These are phyloP conservation scores for Talaromyces sp. DNA, from an alignment of 2,329 filamentous ascomycete genomes.

Conservation along the genomic window DNA sequence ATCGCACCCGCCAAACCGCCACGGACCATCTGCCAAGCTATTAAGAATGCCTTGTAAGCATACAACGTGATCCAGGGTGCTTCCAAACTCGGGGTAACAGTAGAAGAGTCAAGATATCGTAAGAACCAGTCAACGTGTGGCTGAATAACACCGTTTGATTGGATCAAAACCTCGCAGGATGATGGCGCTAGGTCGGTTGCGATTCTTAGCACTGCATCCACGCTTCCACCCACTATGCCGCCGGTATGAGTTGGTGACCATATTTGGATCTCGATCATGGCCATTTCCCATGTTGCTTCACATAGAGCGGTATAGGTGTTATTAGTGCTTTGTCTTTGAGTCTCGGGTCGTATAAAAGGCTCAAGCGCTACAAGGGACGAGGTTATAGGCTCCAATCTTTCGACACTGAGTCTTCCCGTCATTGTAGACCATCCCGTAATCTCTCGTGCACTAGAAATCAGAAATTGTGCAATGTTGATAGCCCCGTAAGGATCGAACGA, in stretches of 20 bases:
- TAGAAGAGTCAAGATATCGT: constrained; percentile 34
- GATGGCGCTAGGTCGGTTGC: constrained; percentile 32
- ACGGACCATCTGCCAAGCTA: constrained; percentile 42
- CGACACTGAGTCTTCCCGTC: constrained; percentile 44
- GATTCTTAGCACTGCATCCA: constrained; percentile 38
- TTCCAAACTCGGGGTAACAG: constrained; percentile 27
- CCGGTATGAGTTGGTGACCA: constrained; percentile 45
- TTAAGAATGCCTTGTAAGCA: constrained; percentile 44
- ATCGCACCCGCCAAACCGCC: constrained; percentile 35
- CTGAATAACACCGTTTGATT: constrained; percentile 32
- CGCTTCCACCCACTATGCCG: constrained; percentile 39
- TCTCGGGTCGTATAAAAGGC: constrained; percentile 29
- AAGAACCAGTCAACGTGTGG: constrained; percentile 44
- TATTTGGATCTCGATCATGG: constrained; percentile 45
- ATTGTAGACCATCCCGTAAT: constrained; percentile 47
- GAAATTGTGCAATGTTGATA: constrained; percentile 44
- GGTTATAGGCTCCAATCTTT: constrained; percentile 38
- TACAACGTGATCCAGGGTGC: constrained; percentile 44
- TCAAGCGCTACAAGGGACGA: constrained; percentile 38
- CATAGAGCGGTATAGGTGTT: constrained; percentile 22
- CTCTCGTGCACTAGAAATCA: constrained; percentile 44
- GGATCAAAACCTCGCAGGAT: constrained; percentile 34
- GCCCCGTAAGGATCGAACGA: constrained; percentile 44
- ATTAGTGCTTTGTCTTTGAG: background rate
- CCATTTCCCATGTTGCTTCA: constrained; percentile 43